Evolutionary conservation across 2,329 filamentous ascomycete species (phyloP), one percentile per base, ranked within the genome.

Genomic region (Neonectria magnoliae): DNA sequence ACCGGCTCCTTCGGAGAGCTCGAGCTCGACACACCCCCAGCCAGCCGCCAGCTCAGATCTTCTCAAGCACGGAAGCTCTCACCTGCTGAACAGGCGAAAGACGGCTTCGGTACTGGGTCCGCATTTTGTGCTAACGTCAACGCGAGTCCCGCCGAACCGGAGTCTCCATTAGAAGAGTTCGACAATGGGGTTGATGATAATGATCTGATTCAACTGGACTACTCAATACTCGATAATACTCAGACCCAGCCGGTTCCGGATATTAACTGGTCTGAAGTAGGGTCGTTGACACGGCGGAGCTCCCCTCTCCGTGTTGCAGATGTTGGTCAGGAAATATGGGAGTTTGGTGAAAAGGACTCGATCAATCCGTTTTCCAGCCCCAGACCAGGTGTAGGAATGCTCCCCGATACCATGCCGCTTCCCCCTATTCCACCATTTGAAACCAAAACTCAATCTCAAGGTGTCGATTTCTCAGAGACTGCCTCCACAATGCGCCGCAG

Each of bases 401-500:
- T 79, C 14, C 77, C 77, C 6, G 76, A 76, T 41, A 79, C 77
- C 0, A 57, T 75, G 14, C 77, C 76, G n/a, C 65, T 79, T 5
- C 65, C 62, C 13, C 53, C 60, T 10, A 59, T 61, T 8, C 48
- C 48, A 5, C 20, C 41, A 11, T 44, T 36, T 8, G 57, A 16
- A 5, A 16, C 25, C 9, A 33, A 13, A 13, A 27, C 41, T n/a
- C 38, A 44, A 8, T 16, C 56, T n/a, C 16, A 33, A 44, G 50
- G 22, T 20, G 51, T 78, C 5, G 77, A 79, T 41, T 76, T 79
- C 20, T 79, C 77, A 0, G 77, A 79, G 54, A 79, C 77, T n/a
- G 77, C 77, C 11, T 78, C 77, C 2, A 78, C 77, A 2, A 44
- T 67, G 25, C 62, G 63, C 27, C 73, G 78, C 20, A 80, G 78